Conservation (phyloP, 495 filamentous ascomycete genomes). For the Trichoderma orchidacearum region DNA sequence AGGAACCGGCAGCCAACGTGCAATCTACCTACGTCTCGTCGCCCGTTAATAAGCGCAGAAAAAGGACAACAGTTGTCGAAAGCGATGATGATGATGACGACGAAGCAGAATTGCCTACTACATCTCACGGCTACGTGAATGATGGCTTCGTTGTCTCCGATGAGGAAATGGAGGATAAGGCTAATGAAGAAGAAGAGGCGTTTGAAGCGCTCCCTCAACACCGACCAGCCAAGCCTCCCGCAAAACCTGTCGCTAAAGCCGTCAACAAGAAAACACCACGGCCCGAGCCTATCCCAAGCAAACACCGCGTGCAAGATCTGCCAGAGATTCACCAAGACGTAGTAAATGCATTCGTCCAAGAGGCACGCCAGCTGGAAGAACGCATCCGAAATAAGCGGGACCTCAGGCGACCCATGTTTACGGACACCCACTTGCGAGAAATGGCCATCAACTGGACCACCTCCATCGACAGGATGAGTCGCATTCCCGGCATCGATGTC, state of each 20-base stretch:
- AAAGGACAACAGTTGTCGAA: constrained; percentile 27
- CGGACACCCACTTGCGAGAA: constrained; percentile 61
- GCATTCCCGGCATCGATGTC: constrained; percentile 53
- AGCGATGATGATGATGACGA: constrained; percentile 21
- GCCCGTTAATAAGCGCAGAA: constrained; percentile 42
- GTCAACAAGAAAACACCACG: not conserved
- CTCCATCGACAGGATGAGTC: constrained; percentile 42
- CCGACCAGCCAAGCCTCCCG: constrained; percentile 24
- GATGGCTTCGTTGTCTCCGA: constrained; percentile 41
- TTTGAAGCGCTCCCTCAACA: constrained; percentile 40
- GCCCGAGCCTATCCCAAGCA: not conserved
- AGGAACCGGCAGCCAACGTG: constrained; percentile 1
- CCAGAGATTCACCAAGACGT: constrained; percentile 31
- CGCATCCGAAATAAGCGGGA: constrained; percentile 49
- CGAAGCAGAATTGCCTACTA: constrained; percentile 15
- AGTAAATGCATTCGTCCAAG: constrained; percentile 52
- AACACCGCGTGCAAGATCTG: constrained; percentile 28
- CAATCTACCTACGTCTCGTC: constrained; percentile 77
- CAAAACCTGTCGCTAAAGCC: constrained; percentile 2
- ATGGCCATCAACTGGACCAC: constrained; percentile 70
- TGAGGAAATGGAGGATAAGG: constrained; percentile 21
- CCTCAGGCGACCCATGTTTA: constrained; percentile 57
- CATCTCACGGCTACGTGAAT: constrained; percentile 29
- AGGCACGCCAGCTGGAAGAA: constrained; percentile 54
- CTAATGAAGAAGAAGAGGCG: constrained; percentile 22